These are phyloP conservation scores for Metschnikowia drakensbergensis DNA, from an alignment of 805 yeast species.

Conservation along the genomic window DNA sequence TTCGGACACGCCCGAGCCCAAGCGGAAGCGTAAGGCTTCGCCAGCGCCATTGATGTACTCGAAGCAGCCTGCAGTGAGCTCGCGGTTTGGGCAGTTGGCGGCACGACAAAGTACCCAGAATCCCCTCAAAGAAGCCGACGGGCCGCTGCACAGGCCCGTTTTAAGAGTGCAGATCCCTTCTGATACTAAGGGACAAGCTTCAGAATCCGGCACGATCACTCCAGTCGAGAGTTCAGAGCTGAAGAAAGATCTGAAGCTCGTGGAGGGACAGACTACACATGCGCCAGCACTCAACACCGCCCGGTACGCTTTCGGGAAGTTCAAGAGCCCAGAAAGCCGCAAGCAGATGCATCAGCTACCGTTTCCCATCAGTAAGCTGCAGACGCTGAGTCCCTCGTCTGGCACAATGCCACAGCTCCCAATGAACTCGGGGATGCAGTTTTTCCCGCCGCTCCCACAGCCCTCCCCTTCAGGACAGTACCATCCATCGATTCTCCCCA, in stretches of 20 bases:
- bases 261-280: constrained; percentile 8
- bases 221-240: constrained; percentile 31
- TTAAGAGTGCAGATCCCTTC: constrained; percentile 64
- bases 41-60: constrained; percentile 13
- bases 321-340: constrained; percentile 17
- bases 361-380: constrained; percentile 35
- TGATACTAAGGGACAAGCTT: constrained; percentile 31
- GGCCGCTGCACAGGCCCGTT: constrained; percentile 46
- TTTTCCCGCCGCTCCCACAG: constrained; percentile 27
- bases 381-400: constrained; percentile 38
- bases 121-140: constrained; percentile 8
- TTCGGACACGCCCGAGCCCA: constrained; percentile 33
- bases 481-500: constrained; percentile 23
- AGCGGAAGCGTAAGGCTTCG: constrained; percentile 20
- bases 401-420: constrained; percentile 41
- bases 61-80: constrained; percentile 11
- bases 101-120: constrained; percentile 1
- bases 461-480: constrained; percentile 25
- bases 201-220: constrained; percentile 37
- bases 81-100: constrained; percentile 11
- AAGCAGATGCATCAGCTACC: constrained; percentile 25
- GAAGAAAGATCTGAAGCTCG: constrained; percentile 7
- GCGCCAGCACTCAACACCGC: constrained; percentile 9
- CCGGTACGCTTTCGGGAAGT: constrained; percentile 14
- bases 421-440: constrained; percentile 13